Conservation (phyloP, 1,139 yeast genomes). For the Wickerhamiella pararugosa region DNA sequence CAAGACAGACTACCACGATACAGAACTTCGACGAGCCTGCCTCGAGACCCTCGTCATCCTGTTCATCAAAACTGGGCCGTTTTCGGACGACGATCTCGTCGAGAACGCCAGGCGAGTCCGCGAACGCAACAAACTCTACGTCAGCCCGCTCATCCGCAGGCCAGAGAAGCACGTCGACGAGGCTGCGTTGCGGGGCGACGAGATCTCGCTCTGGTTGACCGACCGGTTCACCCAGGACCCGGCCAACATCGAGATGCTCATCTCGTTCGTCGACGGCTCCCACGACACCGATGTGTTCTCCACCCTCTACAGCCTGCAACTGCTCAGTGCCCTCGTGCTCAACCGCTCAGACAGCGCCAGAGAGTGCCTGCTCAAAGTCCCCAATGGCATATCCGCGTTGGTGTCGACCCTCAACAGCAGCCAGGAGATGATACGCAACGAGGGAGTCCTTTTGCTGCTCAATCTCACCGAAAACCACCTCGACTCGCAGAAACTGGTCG, state of each 20-base stretch:
- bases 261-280: constrained; percentile 38
- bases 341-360: constrained; percentile 64
- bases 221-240: constrained; percentile 70
- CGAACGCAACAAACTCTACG: constrained; percentile 37
- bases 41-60: constrained; percentile 74
- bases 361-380: constrained; percentile 55
- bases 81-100: constrained; percentile 23
- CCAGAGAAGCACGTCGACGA: constrained; percentile 1
- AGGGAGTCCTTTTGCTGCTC: constrained; percentile 69
- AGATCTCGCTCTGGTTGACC: constrained; percentile 86
- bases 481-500: constrained; percentile 84
- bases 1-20: constrained; percentile 50
- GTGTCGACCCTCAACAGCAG: constrained; percentile 55
- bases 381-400: constrained; percentile 65
- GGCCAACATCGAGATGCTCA: constrained; percentile 41
- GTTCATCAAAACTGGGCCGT: constrained; percentile 32
- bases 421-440: constrained; percentile 77
- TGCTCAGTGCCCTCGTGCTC: constrained; percentile 69
- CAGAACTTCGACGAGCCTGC: constrained; percentile 63
- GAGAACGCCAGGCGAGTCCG: constrained; percentile 11
- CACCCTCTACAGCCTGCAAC: constrained; percentile 64
- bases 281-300: constrained; percentile 48
- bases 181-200: constrained; percentile 37
- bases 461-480: constrained; percentile 69
- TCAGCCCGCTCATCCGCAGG: constrained; percentile 52